phyloP scores from a whole-genome alignment of 2,329 filamentous ascomycete species.

The Eutypella sp. region DNA sequence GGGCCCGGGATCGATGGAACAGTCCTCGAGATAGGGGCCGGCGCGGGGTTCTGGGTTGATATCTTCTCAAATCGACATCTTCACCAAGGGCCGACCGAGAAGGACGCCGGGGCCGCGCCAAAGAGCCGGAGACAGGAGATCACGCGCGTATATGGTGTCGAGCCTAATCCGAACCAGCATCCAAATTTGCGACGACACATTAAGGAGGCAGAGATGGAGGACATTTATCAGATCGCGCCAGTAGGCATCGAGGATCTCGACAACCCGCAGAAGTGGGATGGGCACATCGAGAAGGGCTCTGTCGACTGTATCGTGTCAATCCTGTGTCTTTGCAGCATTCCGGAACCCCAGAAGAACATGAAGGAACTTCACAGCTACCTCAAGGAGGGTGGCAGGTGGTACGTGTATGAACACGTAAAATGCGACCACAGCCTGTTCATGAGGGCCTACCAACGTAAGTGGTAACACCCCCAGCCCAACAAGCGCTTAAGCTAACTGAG shows the following conservation, averaged over 20 bases:
- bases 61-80: slow-evolving; percentile 33
- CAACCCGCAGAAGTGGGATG: slow-evolving; percentile 35
- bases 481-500: background rate
- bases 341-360: slow-evolving; percentile 52
- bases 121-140: slow-evolving; percentile 20
- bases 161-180: slow-evolving; percentile 56
- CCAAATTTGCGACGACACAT: slow-evolving; percentile 41
- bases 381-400: slow-evolving; percentile 58
- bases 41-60: slow-evolving; percentile 55
- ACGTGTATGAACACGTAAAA: slow-evolving; percentile 57
- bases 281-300: slow-evolving; percentile 43
- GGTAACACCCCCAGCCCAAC: background rate
- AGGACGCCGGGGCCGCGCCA: slow-evolving; percentile 2
- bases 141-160: slow-evolving; percentile 55
- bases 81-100: slow-evolving; percentile 2
- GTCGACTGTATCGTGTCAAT: slow-evolving; percentile 57
- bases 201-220: slow-evolving; percentile 46
- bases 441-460: slow-evolving; percentile 47
- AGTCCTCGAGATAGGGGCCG: slow-evolving; percentile 60
- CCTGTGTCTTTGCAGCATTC: slow-evolving; percentile 60
- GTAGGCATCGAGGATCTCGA: slow-evolving; percentile 56
- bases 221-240: slow-evolving; percentile 57
- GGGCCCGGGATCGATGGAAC: slow-evolving; percentile 41
- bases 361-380: slow-evolving; percentile 51
- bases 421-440: slow-evolving; percentile 35